phyloP scores from a whole-genome alignment of 2,329 filamentous ascomycete genomes.

The Botryotinia globosa region DNA sequence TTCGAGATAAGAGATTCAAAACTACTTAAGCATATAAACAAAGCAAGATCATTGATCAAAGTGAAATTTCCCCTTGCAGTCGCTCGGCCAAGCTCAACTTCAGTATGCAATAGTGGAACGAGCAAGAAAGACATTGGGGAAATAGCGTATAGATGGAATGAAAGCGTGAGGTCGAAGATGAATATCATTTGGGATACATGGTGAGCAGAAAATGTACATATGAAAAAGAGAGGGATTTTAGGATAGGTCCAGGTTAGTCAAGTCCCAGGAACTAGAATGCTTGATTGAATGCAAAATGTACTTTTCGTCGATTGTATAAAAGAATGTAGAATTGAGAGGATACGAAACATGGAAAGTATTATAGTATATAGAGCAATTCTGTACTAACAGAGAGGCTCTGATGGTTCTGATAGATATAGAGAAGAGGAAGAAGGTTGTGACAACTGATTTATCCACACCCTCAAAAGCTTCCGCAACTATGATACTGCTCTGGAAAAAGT shows the following conservation, averaged over 20 bases:
- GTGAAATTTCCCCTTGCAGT: background rate
- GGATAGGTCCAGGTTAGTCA: background rate
- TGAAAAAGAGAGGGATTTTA: background rate
- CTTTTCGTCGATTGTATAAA: background rate
- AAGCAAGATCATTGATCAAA: constrained; percentile 7
- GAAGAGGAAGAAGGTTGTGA: background rate
- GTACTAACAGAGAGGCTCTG: background rate
- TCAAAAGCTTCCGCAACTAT: background rate
- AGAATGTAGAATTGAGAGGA: background rate
- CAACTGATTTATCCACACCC: background rate
- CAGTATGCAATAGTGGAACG: background rate
- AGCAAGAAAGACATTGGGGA: background rate
- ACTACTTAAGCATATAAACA: background rate
- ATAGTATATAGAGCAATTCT: background rate
- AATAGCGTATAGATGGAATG: background rate
- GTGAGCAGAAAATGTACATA: background rate
- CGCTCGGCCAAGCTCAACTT: background rate
- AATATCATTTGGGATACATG: too few relatives aligned
- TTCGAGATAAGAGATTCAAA: background rate
- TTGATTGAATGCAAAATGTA: background rate
- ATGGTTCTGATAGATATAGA: background rate
- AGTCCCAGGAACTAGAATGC: background rate
- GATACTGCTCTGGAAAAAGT: background rate
- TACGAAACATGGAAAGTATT: background rate
- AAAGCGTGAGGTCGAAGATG: background rate